A percentile compares a stretch with the other conserved stretches of the same genome.
phyloP scores from a whole-genome alignment of 495 filamentous ascomycete genomes.

The Rhizodiscina lignyota region DNA sequence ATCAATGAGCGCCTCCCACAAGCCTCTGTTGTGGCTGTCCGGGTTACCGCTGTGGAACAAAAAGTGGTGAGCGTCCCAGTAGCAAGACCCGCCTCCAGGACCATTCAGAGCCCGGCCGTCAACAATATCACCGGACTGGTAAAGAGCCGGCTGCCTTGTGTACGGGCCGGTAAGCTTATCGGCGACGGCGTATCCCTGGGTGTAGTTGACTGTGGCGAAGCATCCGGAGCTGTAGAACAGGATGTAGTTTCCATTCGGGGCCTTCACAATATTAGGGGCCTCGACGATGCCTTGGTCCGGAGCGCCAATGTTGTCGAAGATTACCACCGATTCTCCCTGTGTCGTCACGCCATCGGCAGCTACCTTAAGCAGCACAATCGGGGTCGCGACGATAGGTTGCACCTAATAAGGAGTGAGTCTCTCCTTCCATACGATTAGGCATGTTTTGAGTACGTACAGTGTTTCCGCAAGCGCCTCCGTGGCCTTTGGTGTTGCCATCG shows the following conservation, averaged over 20 bases:
- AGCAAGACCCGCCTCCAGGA: too few species aligned
- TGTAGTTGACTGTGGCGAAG: slow-evolving; percentile 4
- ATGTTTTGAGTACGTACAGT: too few species aligned
- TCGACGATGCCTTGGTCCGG: slow-evolving; percentile 7
- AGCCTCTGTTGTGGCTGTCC: too few species aligned
- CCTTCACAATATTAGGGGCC: slow-evolving; percentile 7
- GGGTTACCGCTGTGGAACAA: too few species aligned
- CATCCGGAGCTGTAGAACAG: slow-evolving; percentile 13
- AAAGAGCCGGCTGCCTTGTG: too few species aligned
- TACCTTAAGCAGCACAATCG: slow-evolving; percentile 10
- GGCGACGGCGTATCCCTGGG: slow-evolving; percentile 10
- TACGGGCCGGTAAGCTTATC: slow-evolving; percentile 8
- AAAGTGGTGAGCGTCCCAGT: too few species aligned
- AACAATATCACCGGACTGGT: too few species aligned
- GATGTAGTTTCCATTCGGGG: slow-evolving; percentile 5
- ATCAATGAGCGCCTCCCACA: too few species aligned
- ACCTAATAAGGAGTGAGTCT: too few species aligned
- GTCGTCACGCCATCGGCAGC: slow-evolving; percentile 5
- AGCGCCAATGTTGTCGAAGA: too few species aligned
- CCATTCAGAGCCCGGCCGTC: too few species aligned
- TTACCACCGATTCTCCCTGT: slow-evolving; percentile 1
- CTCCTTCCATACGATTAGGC: too few species aligned
- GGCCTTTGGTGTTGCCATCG: slow-evolving; percentile 5
- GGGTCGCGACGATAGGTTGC: slow-evolving; percentile 5
- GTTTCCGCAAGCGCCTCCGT: slow-evolving; percentile 8